Percentiles rank a stretch among this genome's conserved stretches.
phyloP scores from a whole-genome alignment of 2,329 filamentous ascomycete species.

The Botrytis elliptica region DNA sequence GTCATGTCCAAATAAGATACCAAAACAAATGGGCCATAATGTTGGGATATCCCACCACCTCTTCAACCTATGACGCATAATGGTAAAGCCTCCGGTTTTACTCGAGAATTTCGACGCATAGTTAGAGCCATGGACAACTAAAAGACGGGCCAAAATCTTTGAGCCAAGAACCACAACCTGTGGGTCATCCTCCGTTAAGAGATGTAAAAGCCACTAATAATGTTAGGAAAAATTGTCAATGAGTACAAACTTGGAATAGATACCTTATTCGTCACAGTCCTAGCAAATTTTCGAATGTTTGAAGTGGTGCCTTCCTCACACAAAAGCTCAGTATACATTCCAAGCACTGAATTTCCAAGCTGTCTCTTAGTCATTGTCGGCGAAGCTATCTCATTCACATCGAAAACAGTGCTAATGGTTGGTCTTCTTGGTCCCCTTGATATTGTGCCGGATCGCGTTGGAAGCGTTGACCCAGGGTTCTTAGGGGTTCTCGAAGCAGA shows the following conservation, averaged over 20 bases:
- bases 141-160: constrained; percentile 78
- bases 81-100: constrained; percentile 83
- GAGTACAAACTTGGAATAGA: constrained; percentile 32
- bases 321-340: constrained; percentile 74
- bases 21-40: constrained; percentile 85
- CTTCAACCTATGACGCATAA: constrained; percentile 79
- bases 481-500: constrained; percentile 54
- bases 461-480: constrained; percentile 46
- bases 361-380: constrained; percentile 61
- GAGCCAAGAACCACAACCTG: constrained; percentile 78
- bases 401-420: constrained; percentile 32
- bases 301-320: constrained; percentile 68
- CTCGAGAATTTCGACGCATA: constrained; percentile 88
- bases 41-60: constrained; percentile 85
- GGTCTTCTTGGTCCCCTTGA: constrained; percentile 35
- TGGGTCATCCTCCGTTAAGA: constrained; percentile 82
- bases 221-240: constrained; percentile 37
- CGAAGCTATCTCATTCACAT: constrained; percentile 38
- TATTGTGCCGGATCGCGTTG: constrained; percentile 39
- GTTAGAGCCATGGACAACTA: constrained; percentile 75
- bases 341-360: constrained; percentile 71
- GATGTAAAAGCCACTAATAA: constrained; percentile 80
- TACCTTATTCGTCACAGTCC: constrained; percentile 93
- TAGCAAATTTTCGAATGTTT: constrained; percentile 83
- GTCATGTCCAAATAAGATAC: constrained; percentile 83